phyloP scores from a whole-genome alignment of 495 filamentous ascomycete species.

The Articulospora tetracladia region DNA sequence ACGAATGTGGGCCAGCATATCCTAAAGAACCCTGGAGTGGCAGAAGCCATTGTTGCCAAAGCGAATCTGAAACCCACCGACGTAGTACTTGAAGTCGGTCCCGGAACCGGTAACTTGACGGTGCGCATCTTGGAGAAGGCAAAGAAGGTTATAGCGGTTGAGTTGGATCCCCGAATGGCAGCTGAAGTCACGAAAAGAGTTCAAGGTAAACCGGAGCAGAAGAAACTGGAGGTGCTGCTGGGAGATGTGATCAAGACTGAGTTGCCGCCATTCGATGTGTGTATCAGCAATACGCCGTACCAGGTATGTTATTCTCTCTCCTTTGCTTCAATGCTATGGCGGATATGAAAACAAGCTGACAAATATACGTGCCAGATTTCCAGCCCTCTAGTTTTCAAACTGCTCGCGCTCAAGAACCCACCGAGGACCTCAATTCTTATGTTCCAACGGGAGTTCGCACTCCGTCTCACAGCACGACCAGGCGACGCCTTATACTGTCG shows the following conservation, averaged over 20 bases:
- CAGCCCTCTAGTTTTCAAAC: constrained; percentile 86
- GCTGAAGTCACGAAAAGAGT: constrained; percentile 94
- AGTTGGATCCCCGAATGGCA: constrained; percentile 95
- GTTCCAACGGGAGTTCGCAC: constrained; percentile 79
- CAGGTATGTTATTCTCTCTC: constrained; percentile 40
- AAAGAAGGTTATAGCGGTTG: constrained; percentile 83
- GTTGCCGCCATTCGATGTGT: constrained; percentile 83
- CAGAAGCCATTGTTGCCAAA: constrained; percentile 80
- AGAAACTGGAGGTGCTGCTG: constrained; percentile 76
- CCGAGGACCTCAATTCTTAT: constrained; percentile 81
- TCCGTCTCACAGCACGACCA: constrained; percentile 71
- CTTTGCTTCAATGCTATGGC: too few species aligned
- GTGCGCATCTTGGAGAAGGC: constrained; percentile 83
- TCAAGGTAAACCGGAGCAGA: constrained; percentile 76
- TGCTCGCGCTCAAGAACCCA: constrained; percentile 69
- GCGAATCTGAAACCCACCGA: constrained; percentile 87
- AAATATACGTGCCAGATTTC: constrained; percentile 58
- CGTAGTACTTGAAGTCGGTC: constrained; percentile 48
- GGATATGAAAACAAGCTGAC: not conserved
- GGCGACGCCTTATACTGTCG: constrained; percentile 83
- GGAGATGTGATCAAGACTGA: constrained; percentile 93
- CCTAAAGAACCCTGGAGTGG: constrained; percentile 91
- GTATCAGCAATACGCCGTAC: constrained; percentile 93
- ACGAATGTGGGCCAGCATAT: constrained; percentile 88
- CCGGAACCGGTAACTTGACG: constrained; percentile 84